A percentile compares a stretch with the other conserved stretches of the same genome.
phyloP scores from a whole-genome alignment of 805 yeast genomes.

The Cyberlindnera maritima region DNA sequence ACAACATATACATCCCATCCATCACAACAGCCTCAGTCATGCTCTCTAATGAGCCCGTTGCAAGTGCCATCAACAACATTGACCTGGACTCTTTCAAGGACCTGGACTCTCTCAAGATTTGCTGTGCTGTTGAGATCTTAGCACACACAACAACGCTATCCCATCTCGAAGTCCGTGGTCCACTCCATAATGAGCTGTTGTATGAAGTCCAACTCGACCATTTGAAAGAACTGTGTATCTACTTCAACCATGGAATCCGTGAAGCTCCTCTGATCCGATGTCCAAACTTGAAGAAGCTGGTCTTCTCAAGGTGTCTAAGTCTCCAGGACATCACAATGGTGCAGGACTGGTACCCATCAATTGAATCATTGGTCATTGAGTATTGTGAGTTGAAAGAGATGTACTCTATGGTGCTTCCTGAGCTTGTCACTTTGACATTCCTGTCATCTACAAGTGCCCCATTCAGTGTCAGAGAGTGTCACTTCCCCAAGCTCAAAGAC shows the following conservation, averaged over 20 bases:
- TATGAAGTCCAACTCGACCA: slow-evolving; percentile 1
- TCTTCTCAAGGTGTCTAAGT: slow-evolving; percentile 14
- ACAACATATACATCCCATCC: slow-evolving; percentile 8
- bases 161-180: slow-evolving; percentile 19
- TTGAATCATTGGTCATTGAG: slow-evolving; percentile 10
- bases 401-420: not conserved
- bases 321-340: slow-evolving; percentile 3
- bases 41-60: slow-evolving; percentile 20
- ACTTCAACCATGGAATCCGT: slow-evolving; percentile 12
- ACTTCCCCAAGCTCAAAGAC: slow-evolving; percentile 11
- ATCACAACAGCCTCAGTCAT: slow-evolving; percentile 13
- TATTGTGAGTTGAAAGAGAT: slow-evolving; percentile 14
- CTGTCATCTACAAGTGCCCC: slow-evolving; percentile 18
- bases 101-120: slow-evolving; percentile 11
- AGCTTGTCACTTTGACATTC: slow-evolving; percentile 3
- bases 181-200: slow-evolving; percentile 10
- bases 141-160: slow-evolving; percentile 4
- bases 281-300: slow-evolving; percentile 7
- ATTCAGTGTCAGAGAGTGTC: slow-evolving; percentile 11
- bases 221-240: slow-evolving; percentile 11
- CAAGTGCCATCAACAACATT: slow-evolving; percentile 1
- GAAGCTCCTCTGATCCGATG: slow-evolving; percentile 13
- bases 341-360: slow-evolving; percentile 9
- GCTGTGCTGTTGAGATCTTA: slow-evolving; percentile 18
- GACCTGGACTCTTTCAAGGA: slow-evolving; percentile 14